Evolutionary conservation across 2,329 filamentous ascomycete species (phyloP).

Genomic region (Trichoderma sp.): DNA sequence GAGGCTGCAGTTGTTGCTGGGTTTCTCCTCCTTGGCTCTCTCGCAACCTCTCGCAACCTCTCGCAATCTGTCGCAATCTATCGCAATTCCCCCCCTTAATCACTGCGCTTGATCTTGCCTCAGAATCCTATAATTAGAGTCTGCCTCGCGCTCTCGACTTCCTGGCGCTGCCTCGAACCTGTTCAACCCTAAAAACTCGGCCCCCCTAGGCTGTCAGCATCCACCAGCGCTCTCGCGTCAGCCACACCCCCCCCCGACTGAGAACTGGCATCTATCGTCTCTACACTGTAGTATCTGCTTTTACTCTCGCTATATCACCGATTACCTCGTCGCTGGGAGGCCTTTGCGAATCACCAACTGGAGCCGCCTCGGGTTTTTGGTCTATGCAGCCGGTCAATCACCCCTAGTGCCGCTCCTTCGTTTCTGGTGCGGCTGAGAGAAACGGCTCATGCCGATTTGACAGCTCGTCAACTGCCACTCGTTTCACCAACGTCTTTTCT

Average conservation of each 20-base stretch:
- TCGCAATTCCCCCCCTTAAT: not conserved
- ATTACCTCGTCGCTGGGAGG: not conserved
- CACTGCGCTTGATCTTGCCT: not conserved
- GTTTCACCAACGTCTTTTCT: not conserved
- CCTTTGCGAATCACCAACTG: constrained; percentile 1
- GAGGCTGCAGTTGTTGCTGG: not conserved
- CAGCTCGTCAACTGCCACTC: constrained; percentile 5
- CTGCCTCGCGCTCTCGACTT: not conserved
- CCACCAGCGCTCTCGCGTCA: constrained; percentile 11
- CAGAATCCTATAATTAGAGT: not conserved
- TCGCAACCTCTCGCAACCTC: not conserved
- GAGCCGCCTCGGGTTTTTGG: not conserved
- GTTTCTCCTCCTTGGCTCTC: not conserved
- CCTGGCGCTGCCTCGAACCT: constrained; percentile 4
- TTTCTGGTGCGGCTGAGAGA: not conserved
- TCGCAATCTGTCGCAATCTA: not conserved
- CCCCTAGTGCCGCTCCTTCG: not conserved
- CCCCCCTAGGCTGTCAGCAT: not conserved
- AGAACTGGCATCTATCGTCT: not conserved
- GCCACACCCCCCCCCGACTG: constrained; percentile 3
- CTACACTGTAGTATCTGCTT: constrained; percentile 8
- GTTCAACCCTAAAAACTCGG: not conserved
- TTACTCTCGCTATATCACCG: constrained; percentile 7
- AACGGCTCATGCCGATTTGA: not conserved
- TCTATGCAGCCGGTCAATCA: not conserved